Percentiles rank a stretch among this genome's conserved stretches.
Evolutionary conservation across 1,284 basidiomycete genomes (phyloP).

Genomic region (Phylloporus gajari): DNA sequence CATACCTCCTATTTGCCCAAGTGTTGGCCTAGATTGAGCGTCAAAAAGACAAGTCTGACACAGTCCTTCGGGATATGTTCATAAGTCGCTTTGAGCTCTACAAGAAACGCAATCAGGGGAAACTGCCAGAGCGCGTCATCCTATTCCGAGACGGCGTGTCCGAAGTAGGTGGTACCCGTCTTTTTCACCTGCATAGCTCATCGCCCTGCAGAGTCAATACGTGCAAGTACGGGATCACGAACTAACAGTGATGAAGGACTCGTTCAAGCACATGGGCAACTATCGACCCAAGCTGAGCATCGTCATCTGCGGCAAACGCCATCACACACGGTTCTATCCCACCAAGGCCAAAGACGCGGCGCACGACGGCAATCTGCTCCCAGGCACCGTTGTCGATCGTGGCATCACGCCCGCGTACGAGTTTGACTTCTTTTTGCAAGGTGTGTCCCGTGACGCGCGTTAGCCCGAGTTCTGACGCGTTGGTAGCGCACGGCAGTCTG

Average conservation of each 20-base stretch:
- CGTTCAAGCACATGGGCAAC: constrained; percentile 64
- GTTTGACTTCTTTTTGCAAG: constrained; percentile 81
- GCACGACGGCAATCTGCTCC: constrained; percentile 71
- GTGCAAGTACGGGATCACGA: constrained; percentile 67
- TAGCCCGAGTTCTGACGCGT: neutral
- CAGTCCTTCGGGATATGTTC: constrained; percentile 67
- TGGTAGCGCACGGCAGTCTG: constrained; percentile 63
- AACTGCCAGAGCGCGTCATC: constrained; percentile 70
- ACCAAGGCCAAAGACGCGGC: constrained; percentile 65
- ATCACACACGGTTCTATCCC: constrained; percentile 76
- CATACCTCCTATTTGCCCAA: constrained; percentile 1
- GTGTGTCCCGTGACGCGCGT: constrained; percentile 37
- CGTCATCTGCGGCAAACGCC: constrained; percentile 81
- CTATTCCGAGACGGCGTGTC: constrained; percentile 82
- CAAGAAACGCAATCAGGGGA: constrained; percentile 57
- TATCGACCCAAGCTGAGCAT: constrained; percentile 76
- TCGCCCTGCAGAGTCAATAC: constrained; percentile 68
- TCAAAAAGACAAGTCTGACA: constrained; percentile 53
- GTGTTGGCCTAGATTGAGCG: constrained; percentile 66
- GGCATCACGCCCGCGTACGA: constrained; percentile 76
- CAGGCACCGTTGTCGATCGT: constrained; percentile 81
- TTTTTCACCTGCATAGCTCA: neutral
- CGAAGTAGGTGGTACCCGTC: constrained; percentile 57
- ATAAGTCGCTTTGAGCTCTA: constrained; percentile 72
- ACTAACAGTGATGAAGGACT: constrained; percentile 63